Evolutionary conservation across 768 basidiomycete genomes (phyloP), one percentile per base, ranked within the genome.

Genomic region (Russula virescens): DNA sequence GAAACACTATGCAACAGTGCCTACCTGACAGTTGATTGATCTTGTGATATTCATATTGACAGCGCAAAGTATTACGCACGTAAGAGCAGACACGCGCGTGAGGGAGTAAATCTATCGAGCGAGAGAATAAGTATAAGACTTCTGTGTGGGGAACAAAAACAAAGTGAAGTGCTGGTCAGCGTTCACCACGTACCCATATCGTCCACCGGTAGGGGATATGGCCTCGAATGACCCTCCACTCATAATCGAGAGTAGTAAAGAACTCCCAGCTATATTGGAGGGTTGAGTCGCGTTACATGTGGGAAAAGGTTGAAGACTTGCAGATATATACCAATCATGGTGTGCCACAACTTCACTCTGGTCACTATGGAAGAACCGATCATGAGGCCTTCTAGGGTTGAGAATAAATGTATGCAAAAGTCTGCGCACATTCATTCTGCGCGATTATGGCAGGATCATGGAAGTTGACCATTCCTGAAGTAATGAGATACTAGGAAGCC

Each of bases 11-110:
- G n/a, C n/a, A n/a, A n/a, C 4, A 26, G 21, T 1, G 46, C 55
- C 4, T 23, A 62, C 64, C 35, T 65, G 42, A 50, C 64, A 65
- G 25, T 65, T 34, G 18, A 65, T 48, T 25, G 16, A 9, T 2
- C 2, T n/a, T 2, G 42, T 13, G 9, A 23, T 6, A 5, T 61
- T 49, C 19, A 65, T n/a, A 0, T 34, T 42, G 6, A 65, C 9
- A 4, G 57, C 25, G 18, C 51, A 48, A 1, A 47, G 26, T 14
- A 52, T 40, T 6, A 52, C 49, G 28, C 28, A 9, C 13, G 50
- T 7, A 21, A 64, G 55, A 19, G 55, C n/a, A 23, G 16, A 1
- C 14, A 42, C 9, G 11, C 63, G 60, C 5, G 60, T 56, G 1
- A 65, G 10, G 31, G 55, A 65, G 25, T 65, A 65, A 19, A 65